Evolutionary conservation across 2,329 filamentous ascomycete genomes (phyloP), one percentile per base, ranked within the genome.

Genomic region (Xylaria arbuscula): DNA sequence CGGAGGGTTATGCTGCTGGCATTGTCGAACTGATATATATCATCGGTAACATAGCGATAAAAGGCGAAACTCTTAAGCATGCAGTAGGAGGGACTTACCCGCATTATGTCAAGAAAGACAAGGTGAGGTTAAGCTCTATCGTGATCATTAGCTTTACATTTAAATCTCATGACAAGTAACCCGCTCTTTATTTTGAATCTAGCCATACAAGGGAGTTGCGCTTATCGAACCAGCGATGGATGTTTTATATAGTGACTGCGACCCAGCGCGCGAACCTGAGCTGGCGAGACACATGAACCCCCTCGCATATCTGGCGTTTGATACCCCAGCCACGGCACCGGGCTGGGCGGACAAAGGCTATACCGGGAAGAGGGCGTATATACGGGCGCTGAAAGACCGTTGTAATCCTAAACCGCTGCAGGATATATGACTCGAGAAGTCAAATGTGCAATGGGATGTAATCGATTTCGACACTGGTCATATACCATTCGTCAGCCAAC

Each of bases 401-500:
- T 51, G 24, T 15, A 51, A 51, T 32, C 48, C 48, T 10, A 11
- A 13, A 19, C 9, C 19, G 48, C 24, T 51, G 17, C 48, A 51
- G 48, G 48, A 51, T 51, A 10, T 15, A 2, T 51, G 48, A 22
- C 24, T 51, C 24, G 48, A 51, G 24, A 51, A 51, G 24, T 69
- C 72, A 3, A 56, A 61, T 7, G 75, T 76, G 7, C 17, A 70
- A 19, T 77, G 76, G 75, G 64, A 76, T 17, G 68, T 77, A 2
- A 61, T 73, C 2, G 67, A 76, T 36, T 72, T 76, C 40, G 60
- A 74, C 11, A 58, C 72, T 0, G 76, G 75, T 0, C 75, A 76
- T 24, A 75, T 76, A 71, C 75, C 74, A 4, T 76, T 77, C 24
- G 54, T 74, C 19, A 77, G 74, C 47, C 68, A 70, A 24, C 76